Evolutionary conservation across 768 basidiomycete species (phyloP).

Genomic region (Gautieria morchelliformis): DNA sequence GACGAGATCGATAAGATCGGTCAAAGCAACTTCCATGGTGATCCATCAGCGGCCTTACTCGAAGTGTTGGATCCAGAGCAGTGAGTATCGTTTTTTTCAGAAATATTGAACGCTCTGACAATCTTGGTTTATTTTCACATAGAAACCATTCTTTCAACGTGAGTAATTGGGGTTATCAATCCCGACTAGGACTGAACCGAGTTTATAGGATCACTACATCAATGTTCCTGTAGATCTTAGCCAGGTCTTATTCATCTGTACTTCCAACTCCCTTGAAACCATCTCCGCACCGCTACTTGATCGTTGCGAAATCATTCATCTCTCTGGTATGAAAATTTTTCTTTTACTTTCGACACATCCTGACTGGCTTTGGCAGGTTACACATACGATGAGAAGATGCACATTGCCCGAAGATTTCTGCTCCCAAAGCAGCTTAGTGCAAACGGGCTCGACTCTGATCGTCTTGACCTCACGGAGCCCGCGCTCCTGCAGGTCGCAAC

Average conservation of each 20-base stretch:
- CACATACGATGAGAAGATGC: slow-evolving; percentile 85
- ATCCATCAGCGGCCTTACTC: slow-evolving; percentile 81
- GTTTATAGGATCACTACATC: slow-evolving; percentile 75
- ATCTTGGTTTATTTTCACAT: not conserved
- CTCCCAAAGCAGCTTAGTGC: slow-evolving; percentile 79
- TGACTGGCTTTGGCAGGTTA: slow-evolving; percentile 38
- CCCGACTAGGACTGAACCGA: not conserved
- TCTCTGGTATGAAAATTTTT: slow-evolving; percentile 43
- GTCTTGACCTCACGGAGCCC: slow-evolving; percentile 58
- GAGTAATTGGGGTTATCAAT: slow-evolving; percentile 13
- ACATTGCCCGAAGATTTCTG: slow-evolving; percentile 80
- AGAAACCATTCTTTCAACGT: slow-evolving; percentile 44
- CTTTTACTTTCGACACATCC: not conserved
- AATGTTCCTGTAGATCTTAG: slow-evolving; percentile 83
- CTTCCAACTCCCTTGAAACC: slow-evolving; percentile 82
- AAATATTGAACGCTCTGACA: not conserved
- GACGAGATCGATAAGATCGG: slow-evolving; percentile 88
- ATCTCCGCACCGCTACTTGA: slow-evolving; percentile 84
- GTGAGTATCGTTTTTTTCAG: slow-evolving; percentile 34
- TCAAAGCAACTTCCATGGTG: slow-evolving; percentile 78
- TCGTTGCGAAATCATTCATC: slow-evolving; percentile 79
- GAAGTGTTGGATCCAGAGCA: slow-evolving; percentile 95
- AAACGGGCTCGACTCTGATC: slow-evolving; percentile 58
- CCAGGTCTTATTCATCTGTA: slow-evolving; percentile 87
- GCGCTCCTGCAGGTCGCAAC: slow-evolving; percentile 65